Percentiles rank a stretch among this genome's conserved stretches.
phyloP scores from a whole-genome alignment of 176 grass and related monocot genomes.

The Poa annua region DNA sequence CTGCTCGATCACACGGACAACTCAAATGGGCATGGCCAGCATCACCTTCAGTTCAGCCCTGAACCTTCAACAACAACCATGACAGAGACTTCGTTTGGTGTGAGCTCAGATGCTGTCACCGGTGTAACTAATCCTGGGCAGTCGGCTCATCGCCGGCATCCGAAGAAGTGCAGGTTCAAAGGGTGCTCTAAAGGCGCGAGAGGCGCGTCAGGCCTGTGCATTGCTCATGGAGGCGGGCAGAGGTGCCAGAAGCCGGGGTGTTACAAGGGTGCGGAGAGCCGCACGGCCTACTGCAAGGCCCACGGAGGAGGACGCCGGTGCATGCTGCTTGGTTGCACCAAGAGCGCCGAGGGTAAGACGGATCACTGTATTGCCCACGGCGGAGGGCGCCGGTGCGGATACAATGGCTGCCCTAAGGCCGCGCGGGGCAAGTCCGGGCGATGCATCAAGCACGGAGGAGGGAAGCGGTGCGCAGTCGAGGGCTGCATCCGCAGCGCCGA shows the following conservation, averaged over 20 bases:
- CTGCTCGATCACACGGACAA: conserved; percentile 4
- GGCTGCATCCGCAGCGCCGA: conserved; percentile 70
- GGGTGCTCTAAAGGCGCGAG: conserved; percentile 77
- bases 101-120: conserved; percentile 44
- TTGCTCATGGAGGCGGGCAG: conserved; percentile 73
- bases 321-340: conserved; percentile 71
- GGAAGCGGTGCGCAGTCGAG: conserved; percentile 63
- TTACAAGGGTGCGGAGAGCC: conserved; percentile 74
- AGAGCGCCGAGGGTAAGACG: conserved; percentile 82
- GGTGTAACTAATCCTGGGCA: conserved; percentile 11
- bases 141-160: conserved; percentile 47
- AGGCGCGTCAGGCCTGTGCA: conserved; percentile 70
- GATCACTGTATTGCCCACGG: conserved; percentile 83
- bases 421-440: conserved; percentile 72
- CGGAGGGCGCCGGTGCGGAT: conserved; percentile 65
- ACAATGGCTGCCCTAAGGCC: conserved; percentile 57
- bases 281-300: conserved; percentile 75
- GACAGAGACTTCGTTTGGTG: conserved; percentile 51
- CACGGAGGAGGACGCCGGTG: conserved; percentile 78
- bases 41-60: conserved; percentile 44
- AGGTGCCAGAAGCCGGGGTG: conserved; percentile 78
- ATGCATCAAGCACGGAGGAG: conserved; percentile 84
- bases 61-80: conserved; percentile 50
- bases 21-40: background rate
- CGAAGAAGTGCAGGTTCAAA: conserved; percentile 77